Base-by-base conservation (phyloP, 257 asterid species). In the Handroanthus guayacan region DNA sequence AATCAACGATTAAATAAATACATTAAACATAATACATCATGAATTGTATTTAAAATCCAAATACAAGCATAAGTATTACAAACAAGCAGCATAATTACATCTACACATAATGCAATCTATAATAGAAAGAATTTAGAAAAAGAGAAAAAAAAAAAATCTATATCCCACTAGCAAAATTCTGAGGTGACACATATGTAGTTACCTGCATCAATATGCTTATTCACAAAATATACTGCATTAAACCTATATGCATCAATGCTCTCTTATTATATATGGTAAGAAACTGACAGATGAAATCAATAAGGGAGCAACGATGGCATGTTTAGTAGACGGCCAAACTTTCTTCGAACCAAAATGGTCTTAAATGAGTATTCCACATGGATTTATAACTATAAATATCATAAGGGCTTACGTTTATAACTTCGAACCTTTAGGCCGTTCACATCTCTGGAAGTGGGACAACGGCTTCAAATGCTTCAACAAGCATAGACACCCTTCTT, bases 401-500 rank as follows among this genome's bases (percentile, higher is more conserved):
- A 54, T 12, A 16, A 20, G 18, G 77, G 31, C 18, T 50, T 68
- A 45, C 84, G 84, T 66, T 56, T 36, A 80, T 48, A 36, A 60
- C 58, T 50, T 47, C 12, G 58, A 57, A 43, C 45, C 18, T 38
- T 57, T n/a, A 20, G 38, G 70, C 55, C 31, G 48, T 74, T 82
- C 79, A 93, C 31, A 67, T 52, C 12, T 88, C 93, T 25, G 99
- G 96, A 57, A 95, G 83, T 9, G 98, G 99, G 82, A 95, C 98
- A 16, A 95, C 93, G 74, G 99, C 97, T 85, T 95, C 98, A 63
- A 95, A 95, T 41, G 99, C 97, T 83, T 93, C 99, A 11, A 95
- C 98, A 8, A 95, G 98, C 99, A 93, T 91, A 5, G 91, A 86
- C 63, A 95, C 99, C 82, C 95, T 82, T 87, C 82, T 82, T 81